A percentile compares a stretch with the other conserved stretches of the same genome.
phyloP scores from a whole-genome alignment of 495 filamentous ascomycete species.

The Daldinia bambusicola region DNA sequence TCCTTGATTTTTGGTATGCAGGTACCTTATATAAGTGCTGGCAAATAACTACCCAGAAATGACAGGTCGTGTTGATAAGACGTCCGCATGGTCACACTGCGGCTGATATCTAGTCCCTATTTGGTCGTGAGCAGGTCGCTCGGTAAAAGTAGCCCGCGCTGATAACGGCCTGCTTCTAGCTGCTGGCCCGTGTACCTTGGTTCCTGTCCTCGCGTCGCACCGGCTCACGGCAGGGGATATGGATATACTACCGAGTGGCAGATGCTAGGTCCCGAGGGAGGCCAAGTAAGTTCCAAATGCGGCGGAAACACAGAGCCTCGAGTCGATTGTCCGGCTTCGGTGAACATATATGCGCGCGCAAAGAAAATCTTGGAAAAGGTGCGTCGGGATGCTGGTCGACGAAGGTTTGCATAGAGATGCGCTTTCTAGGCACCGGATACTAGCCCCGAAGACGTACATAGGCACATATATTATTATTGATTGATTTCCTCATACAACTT shows the following conservation, averaged over 20 bases:
- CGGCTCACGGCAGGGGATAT: conserved; percentile 8
- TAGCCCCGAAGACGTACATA: background rate
- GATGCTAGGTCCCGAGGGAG: conserved; percentile 6
- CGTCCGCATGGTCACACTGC: background rate
- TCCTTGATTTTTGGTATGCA: background rate
- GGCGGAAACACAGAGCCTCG: background rate
- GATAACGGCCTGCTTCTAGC: background rate
- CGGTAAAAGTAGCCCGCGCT: background rate
- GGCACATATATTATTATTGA: background rate
- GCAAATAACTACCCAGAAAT: background rate
- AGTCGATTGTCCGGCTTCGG: background rate
- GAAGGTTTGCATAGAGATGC: background rate
- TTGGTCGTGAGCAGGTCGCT: background rate
- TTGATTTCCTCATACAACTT: background rate
- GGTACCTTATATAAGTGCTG: background rate
- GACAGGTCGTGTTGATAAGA: background rate
- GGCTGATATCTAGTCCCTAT: background rate
- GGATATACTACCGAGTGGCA: conserved; percentile 9
- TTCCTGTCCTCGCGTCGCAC: background rate
- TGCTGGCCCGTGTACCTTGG: background rate
- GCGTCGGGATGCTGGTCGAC: background rate
- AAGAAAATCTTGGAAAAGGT: background rate
- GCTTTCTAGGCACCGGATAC: background rate
- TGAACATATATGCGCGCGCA: background rate
- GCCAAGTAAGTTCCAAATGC: conserved; percentile 1